Evolutionary conservation across 805 yeast species (phyloP).

Genomic region (Lipomyces yamanashiensis): DNA sequence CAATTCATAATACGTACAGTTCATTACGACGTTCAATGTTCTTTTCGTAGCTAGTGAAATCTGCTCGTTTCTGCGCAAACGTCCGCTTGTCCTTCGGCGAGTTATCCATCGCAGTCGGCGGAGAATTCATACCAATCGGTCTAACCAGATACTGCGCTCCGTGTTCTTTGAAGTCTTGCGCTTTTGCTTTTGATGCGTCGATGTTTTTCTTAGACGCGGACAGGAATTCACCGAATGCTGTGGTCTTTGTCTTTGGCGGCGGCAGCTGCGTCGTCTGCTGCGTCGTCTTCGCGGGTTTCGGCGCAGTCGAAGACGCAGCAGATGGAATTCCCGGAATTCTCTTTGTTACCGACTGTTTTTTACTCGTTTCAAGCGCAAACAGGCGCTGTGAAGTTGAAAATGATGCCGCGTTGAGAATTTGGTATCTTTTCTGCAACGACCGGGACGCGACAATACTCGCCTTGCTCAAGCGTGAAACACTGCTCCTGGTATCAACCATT

Average conservation of each 20-base stretch:
- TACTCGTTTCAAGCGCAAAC: neutral
- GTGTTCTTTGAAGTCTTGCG: slow-evolving; percentile 1
- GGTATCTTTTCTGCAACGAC: too few species aligned
- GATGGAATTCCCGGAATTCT: neutral
- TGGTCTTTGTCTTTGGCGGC: slow-evolving; percentile 3
- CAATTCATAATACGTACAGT: slow-evolving; percentile 50
- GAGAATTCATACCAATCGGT: slow-evolving; percentile 54
- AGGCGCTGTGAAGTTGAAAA: neutral
- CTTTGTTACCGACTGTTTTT: neutral
- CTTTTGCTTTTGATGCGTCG: slow-evolving; percentile 6
- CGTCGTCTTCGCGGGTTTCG: slow-evolving; percentile 5
- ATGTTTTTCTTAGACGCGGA: slow-evolving; percentile 13
- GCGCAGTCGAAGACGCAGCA: neutral
- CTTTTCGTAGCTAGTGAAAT: slow-evolving; percentile 56
- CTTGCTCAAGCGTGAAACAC: too few species aligned
- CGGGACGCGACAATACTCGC: too few species aligned
- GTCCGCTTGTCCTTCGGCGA: slow-evolving; percentile 50
- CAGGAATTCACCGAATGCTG: slow-evolving; percentile 9
- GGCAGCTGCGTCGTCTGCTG: slow-evolving; percentile 16
- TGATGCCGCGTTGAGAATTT: too few species aligned
- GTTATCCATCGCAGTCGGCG: slow-evolving; percentile 50
- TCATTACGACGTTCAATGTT: slow-evolving; percentile 55
- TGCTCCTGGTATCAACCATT: too few species aligned
- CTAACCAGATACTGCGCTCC: slow-evolving; percentile 34
- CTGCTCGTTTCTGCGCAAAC: slow-evolving; percentile 50